Evolutionary conservation across 1,284 basidiomycete genomes (phyloP).

Genomic region (Puccinia polysora): DNA sequence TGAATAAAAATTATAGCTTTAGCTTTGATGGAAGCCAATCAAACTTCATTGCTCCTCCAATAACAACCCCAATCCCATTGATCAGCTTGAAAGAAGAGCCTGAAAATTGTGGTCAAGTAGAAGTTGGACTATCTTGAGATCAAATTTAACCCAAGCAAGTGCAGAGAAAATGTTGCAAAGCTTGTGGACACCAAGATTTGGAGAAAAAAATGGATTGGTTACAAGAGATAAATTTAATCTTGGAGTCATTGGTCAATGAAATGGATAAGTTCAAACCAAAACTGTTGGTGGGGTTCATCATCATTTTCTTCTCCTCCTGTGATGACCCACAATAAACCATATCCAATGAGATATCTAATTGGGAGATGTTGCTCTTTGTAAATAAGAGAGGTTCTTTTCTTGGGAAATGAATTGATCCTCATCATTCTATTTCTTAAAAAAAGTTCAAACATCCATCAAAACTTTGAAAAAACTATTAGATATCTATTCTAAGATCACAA

Average conservation of each 20-base stretch:
- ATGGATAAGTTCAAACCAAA: conserved; percentile 44
- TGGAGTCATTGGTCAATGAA: conserved; percentile 41
- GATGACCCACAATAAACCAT: too few species aligned
- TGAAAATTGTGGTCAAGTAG: not conserved
- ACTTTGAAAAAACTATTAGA: conserved; percentile 49
- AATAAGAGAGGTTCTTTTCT: conserved; percentile 2
- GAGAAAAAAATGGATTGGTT: conserved; percentile 46
- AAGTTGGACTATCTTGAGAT: not conserved
- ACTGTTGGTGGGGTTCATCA: conserved; percentile 44
- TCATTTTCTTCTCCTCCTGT: too few species aligned
- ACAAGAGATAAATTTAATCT: conserved; percentile 45
- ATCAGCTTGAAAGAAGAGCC: not conserved
- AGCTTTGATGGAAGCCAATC: conserved; percentile 35
- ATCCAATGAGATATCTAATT: too few species aligned
- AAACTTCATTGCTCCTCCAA: not conserved
- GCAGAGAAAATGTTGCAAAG: not conserved
- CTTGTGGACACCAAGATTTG: conserved; percentile 37
- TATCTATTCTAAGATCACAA: conserved; percentile 48
- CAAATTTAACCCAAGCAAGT: not conserved
- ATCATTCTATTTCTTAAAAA: conserved; percentile 20
- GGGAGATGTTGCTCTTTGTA: conserved; percentile 24
- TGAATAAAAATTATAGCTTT: conserved; percentile 34
- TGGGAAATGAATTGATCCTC: not conserved
- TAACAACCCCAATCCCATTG: not conserved
- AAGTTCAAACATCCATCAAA: conserved; percentile 44